A percentile compares a stretch with the other conserved stretches of the same genome.
phyloP scores from a whole-genome alignment of 805 yeast species.

The Metschnikowia lochheadii region DNA sequence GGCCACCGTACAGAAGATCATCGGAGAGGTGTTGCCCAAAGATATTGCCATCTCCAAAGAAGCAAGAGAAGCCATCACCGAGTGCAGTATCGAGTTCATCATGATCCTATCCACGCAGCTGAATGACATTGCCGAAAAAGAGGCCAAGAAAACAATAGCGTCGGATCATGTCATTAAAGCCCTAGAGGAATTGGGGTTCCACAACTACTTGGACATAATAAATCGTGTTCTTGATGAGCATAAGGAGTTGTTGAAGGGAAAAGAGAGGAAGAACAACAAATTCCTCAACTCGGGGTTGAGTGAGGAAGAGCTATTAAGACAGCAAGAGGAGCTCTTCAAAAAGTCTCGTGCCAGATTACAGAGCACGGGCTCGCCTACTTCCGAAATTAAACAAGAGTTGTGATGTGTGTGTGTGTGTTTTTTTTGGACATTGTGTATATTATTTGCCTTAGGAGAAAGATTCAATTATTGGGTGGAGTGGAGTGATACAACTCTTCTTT shows the following conservation, averaged over 20 bases:
- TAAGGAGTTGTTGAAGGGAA: conserved; percentile 80
- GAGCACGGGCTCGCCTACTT: conserved; percentile 20
- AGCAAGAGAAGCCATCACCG: conserved; percentile 91
- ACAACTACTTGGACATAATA: conserved; percentile 76
- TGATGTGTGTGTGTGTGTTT: neutral
- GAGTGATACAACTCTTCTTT: neutral
- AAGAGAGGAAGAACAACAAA: conserved; percentile 88
- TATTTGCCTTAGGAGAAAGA: conserved; percentile 10
- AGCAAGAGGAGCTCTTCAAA: conserved; percentile 90
- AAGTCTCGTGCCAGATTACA: conserved; percentile 66
- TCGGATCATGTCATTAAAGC: conserved; percentile 95
- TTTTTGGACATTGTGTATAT: conserved; percentile 10
- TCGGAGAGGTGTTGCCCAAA: conserved; percentile 83
- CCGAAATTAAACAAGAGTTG: conserved; percentile 14
- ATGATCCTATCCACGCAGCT: conserved; percentile 92
- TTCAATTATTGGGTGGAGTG: neutral
- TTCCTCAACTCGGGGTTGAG: conserved; percentile 88
- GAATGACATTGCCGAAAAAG: conserved; percentile 94
- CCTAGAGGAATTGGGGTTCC: conserved; percentile 79
- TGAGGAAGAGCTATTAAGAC: conserved; percentile 86
- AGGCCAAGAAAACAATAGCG: conserved; percentile 92
- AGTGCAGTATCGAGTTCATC: conserved; percentile 92
- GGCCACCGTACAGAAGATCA: conserved; percentile 95
- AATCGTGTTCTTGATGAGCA: conserved; percentile 79
- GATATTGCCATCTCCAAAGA: conserved; percentile 88